Evolutionary conservation across 1,284 basidiomycete genomes (phyloP), one percentile per base, ranked within the genome.

Genomic region (Tilletia indica): DNA sequence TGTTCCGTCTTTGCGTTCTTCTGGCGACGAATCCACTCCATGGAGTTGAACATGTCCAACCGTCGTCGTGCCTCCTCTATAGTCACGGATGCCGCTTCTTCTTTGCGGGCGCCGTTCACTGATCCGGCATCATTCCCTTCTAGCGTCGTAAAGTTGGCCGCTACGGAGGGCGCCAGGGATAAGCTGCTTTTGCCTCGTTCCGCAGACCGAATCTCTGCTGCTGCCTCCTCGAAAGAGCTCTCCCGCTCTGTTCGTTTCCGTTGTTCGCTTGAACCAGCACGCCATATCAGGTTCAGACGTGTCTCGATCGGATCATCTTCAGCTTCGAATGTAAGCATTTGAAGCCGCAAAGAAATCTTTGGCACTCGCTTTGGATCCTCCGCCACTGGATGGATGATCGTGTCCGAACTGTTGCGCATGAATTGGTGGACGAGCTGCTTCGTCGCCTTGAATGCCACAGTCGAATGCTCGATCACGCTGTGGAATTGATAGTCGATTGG

Each of bases 301-400:
- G 89, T 89, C 85, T 99, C 96, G 71, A 97, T 89, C 0, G 91
- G 89, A 81, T 96, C 92, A 82, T 99, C 96, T 34, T 90, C 89
- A n/a, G 90, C 91, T 84, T 98, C 94, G 4, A 94, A 16, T 14
- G 83, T 78, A 34, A 89, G 87, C 54, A 95, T 85, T 45, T 85
- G 87, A 69, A 97, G 82, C 2, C 86, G 86, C 56, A 97, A 80
- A 63, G 87, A 86, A 0, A 86, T 82, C 63, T 82, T 74, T 0
- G 94, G 94, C 19, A 85, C 71, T 48, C 73, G 73, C 74, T 84
- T 84, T 5, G 82, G 80, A n/a, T 71, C 79, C 70, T 85, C 82
- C 4, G 71, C 73, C 16, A 73, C 70, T 2, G 83, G 83, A 16
- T 72, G 66, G 70, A 84, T 81, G 66, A 80, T 71, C 5, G 79